Evolutionary conservation across 371 early-diverging fungal species (phyloP), one percentile per base, ranked within the genome.

Genomic region (Saksenaea vasiformis): DNA sequence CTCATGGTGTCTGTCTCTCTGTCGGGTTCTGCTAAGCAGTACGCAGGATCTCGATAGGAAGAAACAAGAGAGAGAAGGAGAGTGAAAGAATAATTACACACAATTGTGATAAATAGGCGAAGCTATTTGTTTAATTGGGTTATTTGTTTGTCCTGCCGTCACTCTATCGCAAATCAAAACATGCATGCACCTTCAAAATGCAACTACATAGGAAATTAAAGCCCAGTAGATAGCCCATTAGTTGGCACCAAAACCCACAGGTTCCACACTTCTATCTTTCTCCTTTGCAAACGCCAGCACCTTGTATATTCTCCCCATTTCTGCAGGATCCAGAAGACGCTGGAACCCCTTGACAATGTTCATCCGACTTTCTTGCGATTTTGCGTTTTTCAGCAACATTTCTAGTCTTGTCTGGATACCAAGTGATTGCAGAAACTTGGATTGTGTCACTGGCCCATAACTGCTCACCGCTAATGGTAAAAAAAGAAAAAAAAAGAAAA

Each of bases 391-490:
- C 27, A 96, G 70, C 38, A 98, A 79, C 77, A 85, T 84, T 67
- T 88, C 70, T 35, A 94, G 70, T 9, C 98, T 86, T 0, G 85
- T 77, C 51, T 87, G 87, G 44, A 98, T 95, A 13, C 98, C 98
- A 69, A 98, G 84, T 5, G 85, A 73, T 34, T 90, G 87, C 24
- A 98, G 72, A 67, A 97, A 93, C 27, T 85, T 71, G 8, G 87
- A 82, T 74, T 98, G 98, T 9, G 92, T 91, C 4, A 94, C 73
- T 4, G 96, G 94, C 0, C 96, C 97, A 73, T 85, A 85, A 7
- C 71, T 44, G 9, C 60, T 61, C 10, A 77, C 36, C 54, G 62
- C 78, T 76, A 54, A n/a, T 53, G 0, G 14, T 9, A 38, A 2
- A 31, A 35, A 38, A 5, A 61, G 5, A 35, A 54, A 19, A 15